phyloP scores from a whole-genome alignment of 768 basidiomycete genomes.

The Cystobasidium ongulense region DNA sequence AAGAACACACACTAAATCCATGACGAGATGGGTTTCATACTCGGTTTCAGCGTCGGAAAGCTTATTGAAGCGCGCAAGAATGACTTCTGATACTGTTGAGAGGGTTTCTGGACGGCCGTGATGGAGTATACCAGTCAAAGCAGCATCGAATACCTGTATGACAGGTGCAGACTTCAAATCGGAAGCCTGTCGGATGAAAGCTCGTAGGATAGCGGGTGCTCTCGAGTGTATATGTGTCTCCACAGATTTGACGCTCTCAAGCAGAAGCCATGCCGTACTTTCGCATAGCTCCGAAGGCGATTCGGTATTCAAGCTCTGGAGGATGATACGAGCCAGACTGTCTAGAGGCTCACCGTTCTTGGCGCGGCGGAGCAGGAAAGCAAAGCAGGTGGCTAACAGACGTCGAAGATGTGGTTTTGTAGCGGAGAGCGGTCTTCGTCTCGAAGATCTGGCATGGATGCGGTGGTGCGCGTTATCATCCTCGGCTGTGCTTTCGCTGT shows the following conservation, averaged over 20 bases:
- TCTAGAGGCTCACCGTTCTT: background rate
- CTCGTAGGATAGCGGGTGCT: background rate
- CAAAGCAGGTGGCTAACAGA: constrained; percentile 31
- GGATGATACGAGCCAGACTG: background rate
- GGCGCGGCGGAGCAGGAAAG: constrained; percentile 19
- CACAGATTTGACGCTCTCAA: constrained; percentile 29
- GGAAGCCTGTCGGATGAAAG: constrained; percentile 5
- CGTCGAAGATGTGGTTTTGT: constrained; percentile 31
- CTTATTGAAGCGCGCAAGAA: background rate
- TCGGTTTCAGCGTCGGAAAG: background rate
- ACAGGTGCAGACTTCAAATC: background rate
- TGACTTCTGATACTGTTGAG: background rate
- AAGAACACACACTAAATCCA: background rate
- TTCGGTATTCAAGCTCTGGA: background rate
- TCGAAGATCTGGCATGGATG: background rate
- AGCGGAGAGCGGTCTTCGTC: background rate
- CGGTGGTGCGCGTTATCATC: background rate
- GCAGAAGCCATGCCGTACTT: constrained; percentile 10
- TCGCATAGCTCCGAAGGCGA: background rate
- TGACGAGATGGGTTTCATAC: background rate
- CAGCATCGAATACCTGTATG: background rate
- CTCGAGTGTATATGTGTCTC: constrained; percentile 13
- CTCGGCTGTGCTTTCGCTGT: background rate
- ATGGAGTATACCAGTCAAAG: constrained; percentile 18
- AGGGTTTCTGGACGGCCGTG: background rate